Evolutionary conservation across 169 alveolate species (phyloP).

Genomic region (Babesia microti): DNA sequence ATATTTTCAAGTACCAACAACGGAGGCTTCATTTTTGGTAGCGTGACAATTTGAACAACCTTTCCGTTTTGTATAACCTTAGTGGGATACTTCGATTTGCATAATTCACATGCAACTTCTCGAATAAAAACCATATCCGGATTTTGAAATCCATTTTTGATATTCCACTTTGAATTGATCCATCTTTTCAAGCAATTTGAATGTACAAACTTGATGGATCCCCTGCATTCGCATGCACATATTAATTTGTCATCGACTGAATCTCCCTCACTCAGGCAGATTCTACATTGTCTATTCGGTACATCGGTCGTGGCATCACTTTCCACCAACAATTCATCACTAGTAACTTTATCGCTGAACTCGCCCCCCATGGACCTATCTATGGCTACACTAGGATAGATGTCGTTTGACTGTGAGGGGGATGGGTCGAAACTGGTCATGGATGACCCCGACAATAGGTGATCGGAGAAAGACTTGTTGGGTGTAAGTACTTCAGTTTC

Average conservation of each 20-base stretch:
- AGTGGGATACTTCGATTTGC: constrained; percentile 70
- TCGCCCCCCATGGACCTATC: too few relatives aligned
- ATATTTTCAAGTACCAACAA: constrained; percentile 78
- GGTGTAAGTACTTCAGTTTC: too few relatives aligned
- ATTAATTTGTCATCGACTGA: constrained; percentile 73
- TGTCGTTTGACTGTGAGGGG: too few relatives aligned
- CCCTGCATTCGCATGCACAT: constrained; percentile 84
- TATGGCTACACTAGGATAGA: too few relatives aligned
- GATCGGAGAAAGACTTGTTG: too few relatives aligned
- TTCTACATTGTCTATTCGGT: constrained; percentile 74
- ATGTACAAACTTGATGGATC: constrained; percentile 86
- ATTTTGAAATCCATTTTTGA: constrained; percentile 42
- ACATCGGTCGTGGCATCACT: constrained; percentile 9
- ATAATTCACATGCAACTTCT: constrained; percentile 72
- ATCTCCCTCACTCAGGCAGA: constrained; percentile 81
- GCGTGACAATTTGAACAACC: constrained; percentile 55
- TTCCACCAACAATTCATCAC: constrained; percentile 26
- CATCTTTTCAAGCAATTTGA: constrained; percentile 86
- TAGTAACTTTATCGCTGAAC: too few relatives aligned
- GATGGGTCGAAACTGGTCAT: too few relatives aligned
- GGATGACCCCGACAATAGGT: too few relatives aligned
- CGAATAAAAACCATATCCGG: constrained; percentile 50
- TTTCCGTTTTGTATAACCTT: constrained; percentile 55
- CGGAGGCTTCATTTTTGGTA: constrained; percentile 74
- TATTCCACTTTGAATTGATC: constrained; percentile 79